These are phyloP conservation scores for Lactarius deliciosus DNA, from an alignment of 768 basidiomycete species.

Conservation along the genomic window DNA sequence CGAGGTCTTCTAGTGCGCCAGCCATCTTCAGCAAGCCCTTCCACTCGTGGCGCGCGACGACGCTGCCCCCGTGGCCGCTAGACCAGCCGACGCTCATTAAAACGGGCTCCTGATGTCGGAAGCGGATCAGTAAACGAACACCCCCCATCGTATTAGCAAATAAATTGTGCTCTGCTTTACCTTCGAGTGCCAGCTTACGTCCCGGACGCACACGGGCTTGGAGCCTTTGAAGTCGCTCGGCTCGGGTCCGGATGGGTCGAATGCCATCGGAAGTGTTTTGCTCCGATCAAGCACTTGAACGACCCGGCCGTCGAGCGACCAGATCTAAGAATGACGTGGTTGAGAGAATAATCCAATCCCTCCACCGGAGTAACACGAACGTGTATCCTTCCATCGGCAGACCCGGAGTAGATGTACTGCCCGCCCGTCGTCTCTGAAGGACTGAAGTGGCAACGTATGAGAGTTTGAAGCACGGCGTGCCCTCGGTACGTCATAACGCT, in stretches of 20 bases:
- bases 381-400: conserved; percentile 81
- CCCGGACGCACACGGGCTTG: conserved; percentile 67
- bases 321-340: conserved; percentile 61
- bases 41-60: conserved; percentile 94
- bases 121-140: conserved; percentile 5
- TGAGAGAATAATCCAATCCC: not conserved
- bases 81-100: conserved; percentile 94
- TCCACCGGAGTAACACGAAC: conserved; percentile 42
- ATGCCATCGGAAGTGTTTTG: conserved; percentile 64
- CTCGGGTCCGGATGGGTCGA: conserved; percentile 70
- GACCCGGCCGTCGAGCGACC: conserved; percentile 88
- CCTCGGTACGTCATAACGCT: conserved; percentile 96
- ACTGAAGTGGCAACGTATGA: conserved; percentile 96
- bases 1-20: conserved; percentile 69
- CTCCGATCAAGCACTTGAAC: conserved; percentile 84
- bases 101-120: conserved; percentile 64
- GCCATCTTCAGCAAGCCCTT: conserved; percentile 81
- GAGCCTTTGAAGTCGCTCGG: conserved; percentile 35
- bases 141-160: not conserved
- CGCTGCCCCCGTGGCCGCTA: conserved; percentile 58
- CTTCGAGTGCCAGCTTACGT: conserved; percentile 93
- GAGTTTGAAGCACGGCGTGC: conserved; percentile 83
- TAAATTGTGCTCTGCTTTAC: conserved; percentile 38
- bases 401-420: conserved; percentile 94
- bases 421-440: conserved; percentile 88